Base-by-base conservation (phyloP, 148 eudicot genomes). In the Amaranthus palmeri region DNA sequence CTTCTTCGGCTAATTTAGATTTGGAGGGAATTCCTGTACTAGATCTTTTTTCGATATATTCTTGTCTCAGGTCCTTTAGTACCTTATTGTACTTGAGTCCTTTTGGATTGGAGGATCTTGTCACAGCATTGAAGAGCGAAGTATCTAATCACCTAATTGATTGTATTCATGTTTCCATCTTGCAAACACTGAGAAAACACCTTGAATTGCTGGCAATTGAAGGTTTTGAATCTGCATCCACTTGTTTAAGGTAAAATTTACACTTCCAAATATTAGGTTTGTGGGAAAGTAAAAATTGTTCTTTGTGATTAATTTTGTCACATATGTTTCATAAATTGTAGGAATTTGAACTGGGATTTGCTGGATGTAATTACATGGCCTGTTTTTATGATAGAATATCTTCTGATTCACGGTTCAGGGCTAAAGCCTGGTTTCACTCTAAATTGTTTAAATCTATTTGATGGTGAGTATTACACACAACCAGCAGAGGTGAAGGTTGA, bases 301-400 rank as follows among this genome's bases (percentile, higher is more conserved):
- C 14, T 10, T 12, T 42, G 61, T 74, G 71, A 55, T 41, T 18
- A 43, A 47, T 61, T 79, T 59, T 64, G 66, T 71, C 64, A 50
- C 79, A 25, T 68, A 17, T 74, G 71, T 66, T 54, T 47, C 45
- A 18, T 65, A 10, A 44, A 74, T 50, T 79, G 61, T 81, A 95
- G 98, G 93, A 84, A 74, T 82, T 83, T 95, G 72, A 85, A 95
- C 76, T 92, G 99, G 99, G 93, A 92, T 79, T 79, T 95, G 64
- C 87, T 95, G 81, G 99, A 95, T 79, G 73, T 80, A 80, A 77
- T 95, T 74, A 92, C 97, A 0, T 95, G 99, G 99, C 99, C 99
- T 61, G 75, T 89, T 65, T 95, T 83, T 81, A 79, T 90, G 91
- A 88, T 76, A 59, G 90, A 89, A 59, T 95, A 95, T 80, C 81